Evolutionary conservation across 768 basidiomycete species (phyloP).

Genomic region (Panaeolus cyanescens): DNA sequence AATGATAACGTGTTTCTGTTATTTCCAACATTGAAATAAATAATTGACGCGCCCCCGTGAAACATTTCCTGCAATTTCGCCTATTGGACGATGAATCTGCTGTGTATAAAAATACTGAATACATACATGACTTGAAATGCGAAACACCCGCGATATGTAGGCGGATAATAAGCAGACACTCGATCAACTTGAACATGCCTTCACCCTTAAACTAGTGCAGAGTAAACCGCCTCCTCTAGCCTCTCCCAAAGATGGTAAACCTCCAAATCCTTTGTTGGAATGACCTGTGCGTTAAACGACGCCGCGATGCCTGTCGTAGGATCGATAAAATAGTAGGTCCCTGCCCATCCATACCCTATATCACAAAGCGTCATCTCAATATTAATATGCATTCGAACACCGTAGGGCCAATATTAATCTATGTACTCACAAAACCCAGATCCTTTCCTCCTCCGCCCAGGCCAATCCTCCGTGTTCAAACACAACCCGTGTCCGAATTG

Average conservation of each 20-base stretch:
- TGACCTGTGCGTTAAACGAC: slow-evolving; percentile 29
- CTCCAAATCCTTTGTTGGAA: slow-evolving; percentile 25
- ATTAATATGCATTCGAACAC: background rate
- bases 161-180: no score
- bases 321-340: slow-evolving; percentile 31
- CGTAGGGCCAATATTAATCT: background rate
- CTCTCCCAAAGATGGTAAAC: slow-evolving; percentile 21
- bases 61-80: no score
- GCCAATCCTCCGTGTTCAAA: slow-evolving; percentile 27
- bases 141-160: no score
- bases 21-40: no score
- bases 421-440: slow-evolving; percentile 32
- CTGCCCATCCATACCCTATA: slow-evolving; percentile 36
- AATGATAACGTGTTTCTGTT: no score
- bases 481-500: slow-evolving; percentile 29
- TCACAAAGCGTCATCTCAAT: no score
- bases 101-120: no score
- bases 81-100: no score
- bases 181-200: no score
- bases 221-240: slow-evolving; percentile 24
- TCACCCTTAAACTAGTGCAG: no score
- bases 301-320: slow-evolving; percentile 30
- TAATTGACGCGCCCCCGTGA: no score
- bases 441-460: slow-evolving; percentile 29
- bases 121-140: no score